A percentile compares a stretch with the other conserved stretches of the same genome.
Conservation (phyloP, 495 filamentous ascomycete species). For the Rhizodiscina lignyota region DNA sequence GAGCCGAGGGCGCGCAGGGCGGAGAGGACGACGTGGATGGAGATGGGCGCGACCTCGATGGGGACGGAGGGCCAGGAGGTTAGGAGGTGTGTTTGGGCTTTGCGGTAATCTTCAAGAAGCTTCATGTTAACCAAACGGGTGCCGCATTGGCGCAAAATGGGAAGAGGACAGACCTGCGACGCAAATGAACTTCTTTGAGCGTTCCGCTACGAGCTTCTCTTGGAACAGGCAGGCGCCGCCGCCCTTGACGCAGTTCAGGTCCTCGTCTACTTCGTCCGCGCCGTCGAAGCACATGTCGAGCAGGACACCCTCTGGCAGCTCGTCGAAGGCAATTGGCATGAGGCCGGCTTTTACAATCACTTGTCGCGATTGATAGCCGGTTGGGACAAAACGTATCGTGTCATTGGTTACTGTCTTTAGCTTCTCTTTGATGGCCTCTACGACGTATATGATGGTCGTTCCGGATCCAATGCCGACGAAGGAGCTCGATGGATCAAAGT, state of each 20-base stretch:
- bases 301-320: constrained; percentile 37
- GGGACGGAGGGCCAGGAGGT: constrained; percentile 72
- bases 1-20: constrained; percentile 57
- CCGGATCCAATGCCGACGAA: constrained; percentile 89
- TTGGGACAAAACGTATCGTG: constrained; percentile 56
- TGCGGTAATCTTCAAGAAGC: constrained; percentile 52
- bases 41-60: constrained; percentile 80
- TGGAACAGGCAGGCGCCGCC: constrained; percentile 94
- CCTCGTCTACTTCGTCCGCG: constrained; percentile 91
- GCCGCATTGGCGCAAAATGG: constrained; percentile 5
- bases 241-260: constrained; percentile 93
- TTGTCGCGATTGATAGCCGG: constrained; percentile 75
- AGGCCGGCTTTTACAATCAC: constrained; percentile 66
- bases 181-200: constrained; percentile 77
- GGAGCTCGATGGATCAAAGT: constrained; percentile 55
- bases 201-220: constrained; percentile 85
- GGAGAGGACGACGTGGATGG: constrained; percentile 50
- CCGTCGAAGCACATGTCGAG: constrained; percentile 87
- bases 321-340: constrained; percentile 58
- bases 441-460: constrained; percentile 86
- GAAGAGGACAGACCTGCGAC: constrained; percentile 51
- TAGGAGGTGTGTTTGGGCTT: constrained; percentile 61
- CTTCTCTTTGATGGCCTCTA: constrained; percentile 74
- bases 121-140: not conserved
- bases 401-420: constrained; percentile 27